Evolutionary conservation across 768 basidiomycete species (phyloP).

Genomic region (Daedalea quercina): DNA sequence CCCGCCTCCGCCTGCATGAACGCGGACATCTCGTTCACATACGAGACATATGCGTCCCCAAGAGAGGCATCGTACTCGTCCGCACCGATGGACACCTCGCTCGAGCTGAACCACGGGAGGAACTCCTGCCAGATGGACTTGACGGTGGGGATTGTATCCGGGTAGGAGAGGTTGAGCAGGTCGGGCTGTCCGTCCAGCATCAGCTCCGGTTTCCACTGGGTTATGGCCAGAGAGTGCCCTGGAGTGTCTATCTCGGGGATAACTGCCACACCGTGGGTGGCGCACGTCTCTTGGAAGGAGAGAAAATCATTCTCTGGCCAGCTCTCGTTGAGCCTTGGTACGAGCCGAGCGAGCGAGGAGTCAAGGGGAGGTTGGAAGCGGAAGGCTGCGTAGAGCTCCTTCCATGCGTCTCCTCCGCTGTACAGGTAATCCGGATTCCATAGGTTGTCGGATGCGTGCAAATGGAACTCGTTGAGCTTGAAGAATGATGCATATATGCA

Average conservation of each 20-base stretch:
- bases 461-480: slow-evolving; percentile 37
- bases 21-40: slow-evolving; percentile 36
- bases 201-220: slow-evolving; percentile 39
- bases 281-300: slow-evolving; percentile 30
- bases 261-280: slow-evolving; percentile 30
- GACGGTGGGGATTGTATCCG: slow-evolving; percentile 37
- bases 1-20: slow-evolving; percentile 25
- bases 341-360: slow-evolving; percentile 29
- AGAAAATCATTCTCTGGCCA: slow-evolving; percentile 29
- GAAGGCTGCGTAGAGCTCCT: slow-evolving; percentile 34
- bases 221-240: slow-evolving; percentile 37
- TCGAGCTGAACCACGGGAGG: slow-evolving; percentile 25
- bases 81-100: slow-evolving; percentile 42
- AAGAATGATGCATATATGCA: slow-evolving; percentile 40
- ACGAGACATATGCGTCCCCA: slow-evolving; percentile 36
- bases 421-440: slow-evolving; percentile 35
- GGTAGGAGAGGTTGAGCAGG: slow-evolving; percentile 34
- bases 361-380: slow-evolving; percentile 31
- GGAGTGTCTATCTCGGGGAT: slow-evolving; percentile 38
- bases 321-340: slow-evolving; percentile 33
- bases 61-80: slow-evolving; percentile 35
- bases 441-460: slow-evolving; percentile 37
- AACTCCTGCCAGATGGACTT: slow-evolving; percentile 38
- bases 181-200: slow-evolving; percentile 32
- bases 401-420: slow-evolving; percentile 29